Evolutionary conservation across 1,284 basidiomycete genomes (phyloP).

Genomic region (Boletellus deceptivus): DNA sequence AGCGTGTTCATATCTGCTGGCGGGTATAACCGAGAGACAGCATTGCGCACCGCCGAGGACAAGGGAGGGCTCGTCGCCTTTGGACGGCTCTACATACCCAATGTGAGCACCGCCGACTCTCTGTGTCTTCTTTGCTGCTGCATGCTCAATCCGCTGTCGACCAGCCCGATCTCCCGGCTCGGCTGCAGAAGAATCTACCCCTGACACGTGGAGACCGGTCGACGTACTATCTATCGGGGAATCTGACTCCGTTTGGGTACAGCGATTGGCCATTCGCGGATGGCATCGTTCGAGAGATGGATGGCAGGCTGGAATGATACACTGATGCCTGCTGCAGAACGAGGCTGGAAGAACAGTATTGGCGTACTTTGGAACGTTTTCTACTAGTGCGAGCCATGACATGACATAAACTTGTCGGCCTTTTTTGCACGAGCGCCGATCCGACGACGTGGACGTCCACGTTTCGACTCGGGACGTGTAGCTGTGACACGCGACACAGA

Average conservation of each 20-base stretch:
- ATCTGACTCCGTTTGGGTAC: slow-evolving; percentile 4
- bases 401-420: too few species aligned
- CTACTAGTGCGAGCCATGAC: too few species aligned
- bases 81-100: slow-evolving; percentile 37
- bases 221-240: not conserved
- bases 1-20: slow-evolving; percentile 48
- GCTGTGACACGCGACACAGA: too few species aligned
- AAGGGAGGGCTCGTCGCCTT: slow-evolving; percentile 41
- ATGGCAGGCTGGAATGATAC: not conserved
- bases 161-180: slow-evolving; percentile 1
- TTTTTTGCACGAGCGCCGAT: too few species aligned
- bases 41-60: slow-evolving; percentile 18
- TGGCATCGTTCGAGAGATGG: not conserved
- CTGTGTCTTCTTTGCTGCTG: not conserved
- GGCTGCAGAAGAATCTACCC: not conserved
- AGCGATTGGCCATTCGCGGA: slow-evolving; percentile 1
- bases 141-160: not conserved
- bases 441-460: too few species aligned
- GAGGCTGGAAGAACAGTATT: too few species aligned
- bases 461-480: too few species aligned
- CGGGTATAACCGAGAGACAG: slow-evolving; percentile 16
- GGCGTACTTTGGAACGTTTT: too few species aligned
- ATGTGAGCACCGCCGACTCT: slow-evolving; percentile 8
- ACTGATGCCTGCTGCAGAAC: too few species aligned
- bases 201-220: not conserved